These are phyloP conservation scores for Candida mesenterica DNA, from an alignment of 1,139 yeast genomes.

Conservation along the genomic window DNA sequence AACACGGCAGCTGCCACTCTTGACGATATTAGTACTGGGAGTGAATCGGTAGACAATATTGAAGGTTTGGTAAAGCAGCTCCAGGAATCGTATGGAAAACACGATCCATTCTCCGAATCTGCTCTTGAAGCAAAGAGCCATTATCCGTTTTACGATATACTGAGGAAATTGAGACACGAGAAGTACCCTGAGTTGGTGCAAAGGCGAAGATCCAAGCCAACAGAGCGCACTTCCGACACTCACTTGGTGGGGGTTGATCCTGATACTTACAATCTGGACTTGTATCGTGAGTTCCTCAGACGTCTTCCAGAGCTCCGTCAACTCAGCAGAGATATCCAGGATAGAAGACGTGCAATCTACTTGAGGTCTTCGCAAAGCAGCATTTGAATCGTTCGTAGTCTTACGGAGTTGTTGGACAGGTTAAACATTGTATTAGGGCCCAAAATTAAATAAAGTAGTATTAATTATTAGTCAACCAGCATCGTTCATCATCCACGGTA, in stretches of 20 bases:
- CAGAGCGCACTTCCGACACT: not conserved
- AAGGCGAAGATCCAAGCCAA: not conserved
- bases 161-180: not conserved
- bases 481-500: slow-evolving; percentile 20
- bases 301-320: not conserved
- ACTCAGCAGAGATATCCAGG: not conserved
- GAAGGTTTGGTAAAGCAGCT: no score
- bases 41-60: no score
- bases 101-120: not conserved
- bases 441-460: no score
- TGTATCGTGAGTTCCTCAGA: not conserved
- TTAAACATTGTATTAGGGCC: no score
- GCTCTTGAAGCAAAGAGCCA: not conserved
- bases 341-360: no score
- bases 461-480: no score
- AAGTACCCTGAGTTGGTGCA: not conserved
- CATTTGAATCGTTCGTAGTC: no score
- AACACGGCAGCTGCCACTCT: no score
- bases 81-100: not conserved
- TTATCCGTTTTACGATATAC: not conserved
- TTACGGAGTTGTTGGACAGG: no score
- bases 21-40: no score
- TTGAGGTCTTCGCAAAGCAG: not conserved
- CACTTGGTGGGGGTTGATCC: no score
- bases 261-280: not conserved